A percentile compares a stretch with the other conserved stretches of the same genome.
Conservation (phyloP, 2,329 filamentous ascomycete species). For the Beauveria rudraprayagi region DNA sequence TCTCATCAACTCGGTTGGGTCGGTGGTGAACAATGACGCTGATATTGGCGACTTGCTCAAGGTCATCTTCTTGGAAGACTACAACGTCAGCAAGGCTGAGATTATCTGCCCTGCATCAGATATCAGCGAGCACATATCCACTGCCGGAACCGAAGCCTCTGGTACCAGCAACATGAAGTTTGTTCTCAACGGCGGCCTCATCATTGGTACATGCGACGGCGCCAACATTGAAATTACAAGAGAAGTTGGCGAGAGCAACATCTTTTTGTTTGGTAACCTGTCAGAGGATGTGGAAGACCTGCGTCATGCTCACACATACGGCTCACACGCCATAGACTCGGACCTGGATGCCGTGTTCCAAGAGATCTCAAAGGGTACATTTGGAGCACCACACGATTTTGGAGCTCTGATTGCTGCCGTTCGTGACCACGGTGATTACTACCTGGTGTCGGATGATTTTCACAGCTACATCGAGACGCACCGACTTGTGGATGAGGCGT, state of each 20-base stretch:
- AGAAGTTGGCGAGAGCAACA: conserved; percentile 92
- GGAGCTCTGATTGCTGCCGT: conserved; percentile 77
- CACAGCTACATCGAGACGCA: conserved; percentile 90
- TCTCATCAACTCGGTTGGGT: conserved; percentile 83
- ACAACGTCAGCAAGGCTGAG: conserved; percentile 99
- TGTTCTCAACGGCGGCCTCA: conserved; percentile 90
- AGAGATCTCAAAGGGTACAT: conserved; percentile 69
- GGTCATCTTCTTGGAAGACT: conserved; percentile 95
- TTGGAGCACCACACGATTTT: conserved; percentile 74
- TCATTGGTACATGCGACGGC: conserved; percentile 96
- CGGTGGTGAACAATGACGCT: conserved; percentile 83
- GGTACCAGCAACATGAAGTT: conserved; percentile 99
- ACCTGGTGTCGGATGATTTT: conserved; percentile 96
- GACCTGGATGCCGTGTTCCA: conserved; percentile 76
- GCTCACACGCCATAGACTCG: conserved; percentile 66
- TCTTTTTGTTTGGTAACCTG: conserved; percentile 96
- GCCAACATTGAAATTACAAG: conserved; percentile 98
- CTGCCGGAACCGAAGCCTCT: conserved; percentile 81
- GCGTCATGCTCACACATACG: conserved; percentile 82
- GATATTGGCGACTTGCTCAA: conserved; percentile 93
- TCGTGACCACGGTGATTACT: conserved; percentile 91
- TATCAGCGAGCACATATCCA: conserved; percentile 97
- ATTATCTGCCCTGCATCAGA: conserved; percentile 93
- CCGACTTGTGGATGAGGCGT: conserved; percentile 81
- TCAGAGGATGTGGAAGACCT: conserved; percentile 95